Conservation (phyloP, 441 rosid genomes). For the Omphalea diandra region DNA sequence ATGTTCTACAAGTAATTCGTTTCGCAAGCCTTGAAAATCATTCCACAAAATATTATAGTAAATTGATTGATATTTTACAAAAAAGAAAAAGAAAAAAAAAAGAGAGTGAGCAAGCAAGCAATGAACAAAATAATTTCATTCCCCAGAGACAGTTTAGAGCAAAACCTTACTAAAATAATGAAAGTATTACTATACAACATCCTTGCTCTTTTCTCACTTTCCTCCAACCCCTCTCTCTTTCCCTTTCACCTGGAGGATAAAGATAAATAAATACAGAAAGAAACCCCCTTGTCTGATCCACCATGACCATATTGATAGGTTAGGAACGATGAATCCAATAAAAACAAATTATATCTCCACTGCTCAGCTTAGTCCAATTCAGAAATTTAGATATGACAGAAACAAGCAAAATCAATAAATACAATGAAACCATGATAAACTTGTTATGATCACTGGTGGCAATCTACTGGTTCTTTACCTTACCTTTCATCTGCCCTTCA, state of each 20-base stretch:
- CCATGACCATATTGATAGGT: constrained; percentile 1
- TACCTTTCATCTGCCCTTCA: neutral
- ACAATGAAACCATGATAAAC: neutral
- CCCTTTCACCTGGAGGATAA: neutral
- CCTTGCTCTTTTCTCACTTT: neutral
- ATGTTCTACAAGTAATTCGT: neutral
- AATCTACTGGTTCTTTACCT: neutral
- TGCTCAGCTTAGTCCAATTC: constrained; percentile 10
- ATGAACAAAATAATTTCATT: neutral
- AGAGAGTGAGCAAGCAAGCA: too few relatives aligned
- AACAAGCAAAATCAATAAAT: constrained; percentile 13
- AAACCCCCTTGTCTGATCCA: neutral
- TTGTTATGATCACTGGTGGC: neutral
- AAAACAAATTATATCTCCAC: neutral
- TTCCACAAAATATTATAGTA: neutral
- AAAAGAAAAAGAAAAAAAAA: too few relatives aligned
- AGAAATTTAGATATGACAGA: neutral
- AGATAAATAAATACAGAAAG: neutral
- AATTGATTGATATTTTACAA: neutral
- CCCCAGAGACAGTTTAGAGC: neutral
- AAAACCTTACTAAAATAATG: neutral
- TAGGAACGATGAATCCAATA: constrained; percentile 10
- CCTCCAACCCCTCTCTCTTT: neutral
- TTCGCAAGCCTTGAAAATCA: neutral
- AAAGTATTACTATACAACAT: neutral